Percentiles rank a stretch among this genome's conserved stretches.
Conservation (phyloP, 2,329 filamentous ascomycete species). For the Leptographium wingfieldii region DNA sequence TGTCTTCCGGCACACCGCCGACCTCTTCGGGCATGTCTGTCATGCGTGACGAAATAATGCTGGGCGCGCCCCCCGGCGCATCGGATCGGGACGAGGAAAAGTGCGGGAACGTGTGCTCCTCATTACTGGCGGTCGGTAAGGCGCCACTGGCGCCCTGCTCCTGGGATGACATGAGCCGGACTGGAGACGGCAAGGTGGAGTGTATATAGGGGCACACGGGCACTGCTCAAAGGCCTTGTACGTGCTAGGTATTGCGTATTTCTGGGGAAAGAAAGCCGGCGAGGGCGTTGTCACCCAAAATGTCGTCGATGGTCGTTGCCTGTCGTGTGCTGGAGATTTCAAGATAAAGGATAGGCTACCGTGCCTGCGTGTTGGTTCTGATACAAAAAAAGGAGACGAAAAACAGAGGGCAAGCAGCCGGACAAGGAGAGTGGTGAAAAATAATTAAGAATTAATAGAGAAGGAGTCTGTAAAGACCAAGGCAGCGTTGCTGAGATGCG, state of each 20-base stretch:
- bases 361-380: not conserved
- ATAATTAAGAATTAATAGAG: not conserved
- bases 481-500: not conserved
- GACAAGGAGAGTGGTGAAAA: not conserved
- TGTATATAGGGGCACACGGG: not conserved
- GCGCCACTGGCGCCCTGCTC: conserved; percentile 23
- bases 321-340: not conserved
- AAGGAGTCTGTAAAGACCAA: not conserved
- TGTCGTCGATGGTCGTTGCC: not conserved
- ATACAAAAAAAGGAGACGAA: not conserved
- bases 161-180: conserved; percentile 13
- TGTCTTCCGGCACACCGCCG: conserved; percentile 24
- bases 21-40: conserved; percentile 52
- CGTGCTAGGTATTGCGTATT: not conserved
- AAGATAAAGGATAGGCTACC: not conserved
- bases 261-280: not conserved
- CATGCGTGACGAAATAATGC: conserved; percentile 61
- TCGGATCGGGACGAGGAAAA: conserved; percentile 28
- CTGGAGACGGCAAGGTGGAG: not conserved
- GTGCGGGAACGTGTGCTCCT: conserved; percentile 28
- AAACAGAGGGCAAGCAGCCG: not conserved
- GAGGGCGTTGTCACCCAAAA: not conserved
- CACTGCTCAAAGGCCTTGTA: not conserved
- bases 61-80: conserved; percentile 34
- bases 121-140: conserved; percentile 18